Conservation (phyloP, 2,329 filamentous ascomycete species). For the Cytospora mali region DNA sequence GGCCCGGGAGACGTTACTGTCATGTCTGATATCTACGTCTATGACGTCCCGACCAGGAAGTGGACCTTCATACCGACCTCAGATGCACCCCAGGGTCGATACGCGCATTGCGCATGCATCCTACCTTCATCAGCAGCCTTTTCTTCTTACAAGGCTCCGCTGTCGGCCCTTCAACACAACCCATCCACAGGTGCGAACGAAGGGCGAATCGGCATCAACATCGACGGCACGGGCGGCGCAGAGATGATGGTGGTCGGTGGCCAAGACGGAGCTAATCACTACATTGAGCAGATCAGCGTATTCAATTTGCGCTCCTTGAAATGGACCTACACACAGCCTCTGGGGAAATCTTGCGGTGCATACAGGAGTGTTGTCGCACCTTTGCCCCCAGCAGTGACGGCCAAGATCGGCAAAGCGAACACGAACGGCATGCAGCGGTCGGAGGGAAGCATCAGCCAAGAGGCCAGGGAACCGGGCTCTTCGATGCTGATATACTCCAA, state of each 20-base stretch:
- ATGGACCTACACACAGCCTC: conserved; percentile 86
- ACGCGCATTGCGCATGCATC: conserved; percentile 94
- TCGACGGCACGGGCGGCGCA: conserved; percentile 88
- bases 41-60: conserved; percentile 77
- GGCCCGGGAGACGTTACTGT: conserved; percentile 86
- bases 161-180: conserved; percentile 89
- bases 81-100: conserved; percentile 88
- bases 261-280: conserved; percentile 96
- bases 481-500: conserved; percentile 98
- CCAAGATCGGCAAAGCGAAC: conserved; percentile 67
- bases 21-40: conserved; percentile 98
- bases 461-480: conserved; percentile 60
- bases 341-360: conserved; percentile 92
- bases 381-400: conserved; percentile 66
- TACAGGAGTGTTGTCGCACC: conserved; percentile 95
- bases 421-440: conserved; percentile 43
- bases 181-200: conserved; percentile 82
- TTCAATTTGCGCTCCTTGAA: conserved; percentile 95
- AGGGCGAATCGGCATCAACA: conserved; percentile 81
- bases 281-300: conserved; percentile 98
- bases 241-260: conserved; percentile 98
- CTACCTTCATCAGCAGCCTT: conserved; percentile 87
- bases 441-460: conserved; percentile 54
- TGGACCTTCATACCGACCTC: conserved; percentile 85
- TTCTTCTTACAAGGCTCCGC: conserved; percentile 77